These are phyloP conservation scores for Naumovozyma baii DNA, from an alignment of 805 yeast species.

Conservation along the genomic window DNA sequence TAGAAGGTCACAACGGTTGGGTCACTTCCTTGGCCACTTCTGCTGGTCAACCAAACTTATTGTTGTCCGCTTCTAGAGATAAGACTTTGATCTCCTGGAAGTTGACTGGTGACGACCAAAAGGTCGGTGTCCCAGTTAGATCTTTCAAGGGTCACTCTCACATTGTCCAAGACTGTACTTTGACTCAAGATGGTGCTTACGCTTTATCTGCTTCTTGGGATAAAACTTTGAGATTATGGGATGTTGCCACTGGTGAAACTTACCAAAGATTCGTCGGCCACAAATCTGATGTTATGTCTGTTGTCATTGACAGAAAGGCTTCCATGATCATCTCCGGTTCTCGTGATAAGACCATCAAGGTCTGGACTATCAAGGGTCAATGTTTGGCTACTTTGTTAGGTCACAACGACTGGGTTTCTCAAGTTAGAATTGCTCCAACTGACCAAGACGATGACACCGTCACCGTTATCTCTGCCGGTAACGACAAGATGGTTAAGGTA, in stretches of 20 bases:
- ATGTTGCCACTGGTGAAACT: slow-evolving; percentile 86
- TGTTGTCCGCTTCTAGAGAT: slow-evolving; percentile 98
- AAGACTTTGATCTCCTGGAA: slow-evolving; percentile 98
- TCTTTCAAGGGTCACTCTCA: slow-evolving; percentile 98
- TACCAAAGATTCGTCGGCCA: slow-evolving; percentile 96
- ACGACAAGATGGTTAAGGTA: slow-evolving; percentile 99
- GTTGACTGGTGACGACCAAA: slow-evolving; percentile 89
- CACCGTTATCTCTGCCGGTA: slow-evolving; percentile 91
- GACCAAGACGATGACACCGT: slow-evolving; percentile 38
- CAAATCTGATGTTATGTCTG: slow-evolving; percentile 94
- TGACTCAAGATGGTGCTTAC: slow-evolving; percentile 95
- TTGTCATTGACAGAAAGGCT: slow-evolving; percentile 90
- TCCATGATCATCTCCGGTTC: slow-evolving; percentile 98
- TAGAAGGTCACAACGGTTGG: slow-evolving; percentile 96
- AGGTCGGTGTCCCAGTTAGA: slow-evolving; percentile 96
- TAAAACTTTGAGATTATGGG: slow-evolving; percentile 98
- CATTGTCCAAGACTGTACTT: slow-evolving; percentile 95
- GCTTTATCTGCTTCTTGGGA: slow-evolving; percentile 99
- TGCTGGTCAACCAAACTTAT: slow-evolving; percentile 94
- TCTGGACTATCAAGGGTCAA: slow-evolving; percentile 98
- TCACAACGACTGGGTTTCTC: slow-evolving; percentile 98
- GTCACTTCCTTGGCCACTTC: slow-evolving; percentile 98
- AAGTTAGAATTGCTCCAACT: slow-evolving; percentile 91
- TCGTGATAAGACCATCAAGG: slow-evolving; percentile 97
- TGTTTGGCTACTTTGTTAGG: slow-evolving; percentile 90